These are phyloP conservation scores for Truncatella angustata DNA, from an alignment of 2,329 filamentous ascomycete species.

Conservation along the genomic window DNA sequence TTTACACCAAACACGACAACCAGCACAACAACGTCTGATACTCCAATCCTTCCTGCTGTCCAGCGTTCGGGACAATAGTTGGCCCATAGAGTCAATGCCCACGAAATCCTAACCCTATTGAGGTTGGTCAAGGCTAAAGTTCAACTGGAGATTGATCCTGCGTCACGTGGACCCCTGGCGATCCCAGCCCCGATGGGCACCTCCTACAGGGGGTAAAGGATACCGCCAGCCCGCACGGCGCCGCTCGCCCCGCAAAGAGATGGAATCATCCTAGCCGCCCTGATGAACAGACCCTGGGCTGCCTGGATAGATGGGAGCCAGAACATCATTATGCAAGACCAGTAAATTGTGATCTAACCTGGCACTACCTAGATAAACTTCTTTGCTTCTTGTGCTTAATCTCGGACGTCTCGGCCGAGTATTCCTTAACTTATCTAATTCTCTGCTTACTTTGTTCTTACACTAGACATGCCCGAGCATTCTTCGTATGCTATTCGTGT, in stretches of 20 bases:
- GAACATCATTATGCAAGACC: no score
- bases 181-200: neutral
- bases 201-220: neutral
- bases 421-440: neutral
- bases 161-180: neutral
- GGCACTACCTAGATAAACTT: no score
- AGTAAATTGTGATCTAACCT: no score
- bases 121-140: neutral
- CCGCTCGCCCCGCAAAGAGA: neutral
- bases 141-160: neutral
- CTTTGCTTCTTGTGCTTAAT: neutral
- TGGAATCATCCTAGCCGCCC: neutral
- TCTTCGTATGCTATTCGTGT: neutral
- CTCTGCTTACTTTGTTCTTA: neutral
- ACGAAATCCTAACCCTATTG: neutral
- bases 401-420: neutral
- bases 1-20: no score
- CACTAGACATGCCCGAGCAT: neutral
- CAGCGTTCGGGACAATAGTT: conserved; percentile 1
- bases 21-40: no score
- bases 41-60: no score
- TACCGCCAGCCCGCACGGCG: neutral
- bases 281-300: neutral
- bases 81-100: neutral
- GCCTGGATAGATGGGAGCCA: no score